Conservation (phyloP, 495 filamentous ascomycete species). For the Aspergillus hancockii region DNA sequence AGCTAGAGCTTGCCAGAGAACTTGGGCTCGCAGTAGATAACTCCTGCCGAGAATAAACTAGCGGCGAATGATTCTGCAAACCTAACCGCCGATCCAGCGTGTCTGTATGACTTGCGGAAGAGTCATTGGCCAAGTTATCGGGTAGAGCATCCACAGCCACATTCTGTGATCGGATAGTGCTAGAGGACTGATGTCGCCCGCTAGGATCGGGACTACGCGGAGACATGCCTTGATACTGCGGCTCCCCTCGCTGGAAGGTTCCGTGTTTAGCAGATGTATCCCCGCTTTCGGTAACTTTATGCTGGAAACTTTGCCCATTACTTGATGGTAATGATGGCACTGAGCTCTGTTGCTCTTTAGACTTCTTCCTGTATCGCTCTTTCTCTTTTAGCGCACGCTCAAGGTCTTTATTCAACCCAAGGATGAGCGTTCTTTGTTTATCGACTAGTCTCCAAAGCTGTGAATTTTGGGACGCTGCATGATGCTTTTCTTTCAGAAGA, state of each 20-base stretch:
- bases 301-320: constrained; percentile 18
- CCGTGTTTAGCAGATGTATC: neutral
- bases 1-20: constrained; percentile 19
- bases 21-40: constrained; percentile 20
- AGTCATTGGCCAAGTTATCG: neutral
- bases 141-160: neutral
- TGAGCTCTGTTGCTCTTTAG: constrained; percentile 70
- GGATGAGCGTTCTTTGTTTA: constrained; percentile 90
- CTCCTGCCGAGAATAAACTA: constrained; percentile 19
- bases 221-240: neutral
- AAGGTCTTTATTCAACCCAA: constrained; percentile 92
- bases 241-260: neutral
- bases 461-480: constrained; percentile 81
- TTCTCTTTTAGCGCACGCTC: constrained; percentile 92
- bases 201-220: neutral
- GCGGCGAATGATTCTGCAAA: constrained; percentile 13
- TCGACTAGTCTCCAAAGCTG: constrained; percentile 95
- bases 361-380: constrained; percentile 86
- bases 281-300: constrained; percentile 1
- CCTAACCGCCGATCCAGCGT: constrained; percentile 8
- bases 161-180: constrained; percentile 2
- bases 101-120: neutral
- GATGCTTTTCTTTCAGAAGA: constrained; percentile 87
- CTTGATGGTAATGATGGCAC: constrained; percentile 49
- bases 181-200: neutral